Conservation (phyloP, 495 filamentous ascomycete species). For the Annulohypoxylon moriforme region DNA sequence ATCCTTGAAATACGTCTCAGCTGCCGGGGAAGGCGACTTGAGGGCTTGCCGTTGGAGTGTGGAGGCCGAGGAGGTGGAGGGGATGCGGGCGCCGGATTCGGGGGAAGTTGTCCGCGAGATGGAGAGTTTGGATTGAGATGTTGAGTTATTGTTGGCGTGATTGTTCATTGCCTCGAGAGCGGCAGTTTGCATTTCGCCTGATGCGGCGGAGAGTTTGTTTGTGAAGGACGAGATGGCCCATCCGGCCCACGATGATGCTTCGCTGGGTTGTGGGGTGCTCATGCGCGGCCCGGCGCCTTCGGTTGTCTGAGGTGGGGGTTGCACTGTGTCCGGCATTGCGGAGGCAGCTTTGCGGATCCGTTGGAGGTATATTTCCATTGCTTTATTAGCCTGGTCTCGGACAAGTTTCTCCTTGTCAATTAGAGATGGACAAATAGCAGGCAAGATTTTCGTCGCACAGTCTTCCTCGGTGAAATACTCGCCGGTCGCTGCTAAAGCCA, state of each 20-base stretch:
- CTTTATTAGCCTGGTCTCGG: conserved; percentile 90
- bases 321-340: conserved; percentile 81
- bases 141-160: not conserved
- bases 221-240: conserved; percentile 99
- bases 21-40: conserved; percentile 56
- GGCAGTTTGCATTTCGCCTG: conserved; percentile 78
- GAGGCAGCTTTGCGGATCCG: conserved; percentile 80
- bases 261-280: conserved; percentile 72
- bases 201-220: conserved; percentile 85
- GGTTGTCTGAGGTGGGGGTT: conserved; percentile 61
- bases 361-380: conserved; percentile 87
- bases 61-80: conserved; percentile 61
- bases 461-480: conserved; percentile 93
- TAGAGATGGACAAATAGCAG: conserved; percentile 78
- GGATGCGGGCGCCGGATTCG: not conserved
- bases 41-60: conserved; percentile 64
- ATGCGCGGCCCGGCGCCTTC: conserved; percentile 71
- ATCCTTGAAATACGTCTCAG: conserved; percentile 58
- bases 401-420: conserved; percentile 94
- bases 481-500: conserved; percentile 84
- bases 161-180: conserved; percentile 37
- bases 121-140: not conserved
- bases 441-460: conserved; percentile 83
- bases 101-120: conserved; percentile 22
- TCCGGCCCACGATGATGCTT: conserved; percentile 81